phyloP scores from a whole-genome alignment of 768 basidiomycete genomes.

The Rhizopogon roseolus region DNA sequence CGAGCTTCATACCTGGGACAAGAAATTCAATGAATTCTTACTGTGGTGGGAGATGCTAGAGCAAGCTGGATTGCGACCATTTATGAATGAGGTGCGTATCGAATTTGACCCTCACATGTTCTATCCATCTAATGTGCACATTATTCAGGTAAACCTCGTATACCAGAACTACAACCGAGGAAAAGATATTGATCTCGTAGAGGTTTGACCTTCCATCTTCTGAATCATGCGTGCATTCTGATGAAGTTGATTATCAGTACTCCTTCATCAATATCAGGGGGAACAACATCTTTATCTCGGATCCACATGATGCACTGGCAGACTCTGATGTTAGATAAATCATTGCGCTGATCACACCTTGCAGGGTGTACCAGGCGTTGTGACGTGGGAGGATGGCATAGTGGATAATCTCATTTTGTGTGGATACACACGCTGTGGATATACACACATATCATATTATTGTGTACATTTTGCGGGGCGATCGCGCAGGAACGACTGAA shows the following conservation, averaged over 20 bases:
- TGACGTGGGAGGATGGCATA: background rate
- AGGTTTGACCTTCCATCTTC: conserved; percentile 28
- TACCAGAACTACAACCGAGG: conserved; percentile 54
- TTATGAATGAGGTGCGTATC: conserved; percentile 36
- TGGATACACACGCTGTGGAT: background rate
- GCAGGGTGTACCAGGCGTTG: too few species aligned
- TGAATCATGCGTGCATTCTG: background rate
- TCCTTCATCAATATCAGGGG: conserved; percentile 53
- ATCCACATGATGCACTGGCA: conserved; percentile 8
- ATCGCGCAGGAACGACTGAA: background rate
- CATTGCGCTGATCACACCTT: background rate
- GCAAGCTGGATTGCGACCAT: conserved; percentile 40
- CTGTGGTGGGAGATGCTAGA: conserved; percentile 46
- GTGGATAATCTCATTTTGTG: background rate
- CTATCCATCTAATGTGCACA: conserved; percentile 1
- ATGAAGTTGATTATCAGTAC: conserved; percentile 28
- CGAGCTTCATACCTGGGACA: conserved; percentile 38
- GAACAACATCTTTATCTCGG: conserved; percentile 39
- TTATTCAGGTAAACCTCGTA: conserved; percentile 47
- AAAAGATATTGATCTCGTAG: conserved; percentile 41
- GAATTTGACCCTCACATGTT: background rate
- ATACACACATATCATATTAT: background rate
- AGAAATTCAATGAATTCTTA: conserved; percentile 31
- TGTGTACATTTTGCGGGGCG: background rate
- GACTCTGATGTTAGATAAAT: conserved; percentile 12